These are phyloP conservation scores for Phyllosticta citriasiana DNA, from an alignment of 2,329 filamentous ascomycete species.

Conservation along the genomic window DNA sequence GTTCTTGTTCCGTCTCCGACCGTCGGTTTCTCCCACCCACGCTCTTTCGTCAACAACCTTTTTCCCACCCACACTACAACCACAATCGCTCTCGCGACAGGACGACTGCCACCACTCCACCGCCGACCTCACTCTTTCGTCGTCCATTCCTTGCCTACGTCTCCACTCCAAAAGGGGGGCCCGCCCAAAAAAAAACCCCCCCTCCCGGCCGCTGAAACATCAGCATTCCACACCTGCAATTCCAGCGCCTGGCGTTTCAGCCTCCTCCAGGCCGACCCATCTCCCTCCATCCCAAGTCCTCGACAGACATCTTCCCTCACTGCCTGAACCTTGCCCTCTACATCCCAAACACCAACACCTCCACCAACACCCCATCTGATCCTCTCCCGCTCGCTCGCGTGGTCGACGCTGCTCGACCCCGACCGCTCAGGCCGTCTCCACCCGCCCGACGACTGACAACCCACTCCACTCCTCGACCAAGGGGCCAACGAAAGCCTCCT, in stretches of 20 bases:
- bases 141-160: constrained; percentile 9
- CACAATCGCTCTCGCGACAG: too few relatives aligned
- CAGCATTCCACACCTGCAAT: constrained; percentile 23
- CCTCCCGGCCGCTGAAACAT: constrained; percentile 17
- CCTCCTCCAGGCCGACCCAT: constrained; percentile 4
- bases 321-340: background rate
- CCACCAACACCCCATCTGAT: background rate
- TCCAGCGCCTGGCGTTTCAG: constrained; percentile 30
- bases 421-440: background rate
- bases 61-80: too few relatives aligned
- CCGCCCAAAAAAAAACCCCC: constrained; percentile 13
- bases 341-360: background rate
- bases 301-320: background rate
- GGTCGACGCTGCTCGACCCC: background rate
- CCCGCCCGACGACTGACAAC: background rate
- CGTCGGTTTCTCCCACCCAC: background rate
- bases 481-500: constrained; percentile 4
- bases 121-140: constrained; percentile 9
- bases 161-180: constrained; percentile 18
- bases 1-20: too few relatives aligned
- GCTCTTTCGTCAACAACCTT: background rate
- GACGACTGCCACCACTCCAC: too few relatives aligned
- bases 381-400: background rate
- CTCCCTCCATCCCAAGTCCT: background rate
- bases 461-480: constrained; percentile 2